phyloP scores from a whole-genome alignment of 2,329 filamentous ascomycete genomes.

The Ophiostoma perfectum region DNA sequence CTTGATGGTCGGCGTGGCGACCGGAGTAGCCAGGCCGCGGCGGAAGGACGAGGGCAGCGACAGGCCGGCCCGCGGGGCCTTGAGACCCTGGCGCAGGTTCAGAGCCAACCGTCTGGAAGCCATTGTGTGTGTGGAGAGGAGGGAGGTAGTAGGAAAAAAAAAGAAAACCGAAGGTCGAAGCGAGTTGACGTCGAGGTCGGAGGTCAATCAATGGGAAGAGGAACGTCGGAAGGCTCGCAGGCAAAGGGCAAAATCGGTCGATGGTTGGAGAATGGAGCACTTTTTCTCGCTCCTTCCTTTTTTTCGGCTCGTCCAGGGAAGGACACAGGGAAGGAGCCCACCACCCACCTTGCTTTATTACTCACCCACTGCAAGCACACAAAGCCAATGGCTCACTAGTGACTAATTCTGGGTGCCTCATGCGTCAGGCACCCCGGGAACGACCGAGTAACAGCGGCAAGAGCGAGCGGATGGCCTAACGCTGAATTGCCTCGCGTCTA shows the following conservation, averaged over 20 bases:
- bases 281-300: constrained; percentile 20
- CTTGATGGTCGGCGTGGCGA: constrained; percentile 58
- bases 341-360: constrained; percentile 4
- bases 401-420: constrained; percentile 23
- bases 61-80: constrained; percentile 70
- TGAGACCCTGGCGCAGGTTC: constrained; percentile 88
- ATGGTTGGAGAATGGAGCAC: constrained; percentile 18
- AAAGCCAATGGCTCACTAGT: background rate
- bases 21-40: constrained; percentile 85
- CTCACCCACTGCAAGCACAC: constrained; percentile 8
- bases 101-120: constrained; percentile 95
- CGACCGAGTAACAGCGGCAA: constrained; percentile 21
- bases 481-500: constrained; percentile 22
- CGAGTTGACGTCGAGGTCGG: constrained; percentile 28
- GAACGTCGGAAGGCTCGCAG: constrained; percentile 1
- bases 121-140: constrained; percentile 41
- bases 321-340: constrained; percentile 17
- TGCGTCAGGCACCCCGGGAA: constrained; percentile 24
- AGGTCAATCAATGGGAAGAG: background rate
- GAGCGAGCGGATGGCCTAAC: constrained; percentile 12
- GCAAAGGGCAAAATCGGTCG: constrained; percentile 20
- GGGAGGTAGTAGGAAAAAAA: background rate
- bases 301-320: constrained; percentile 23
- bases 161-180: constrained; percentile 21
- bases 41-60: constrained; percentile 71